A percentile compares a stretch with the other conserved stretches of the same genome.
phyloP scores from a whole-genome alignment of 1,139 yeast species.

The Geotrichum siamense region DNA sequence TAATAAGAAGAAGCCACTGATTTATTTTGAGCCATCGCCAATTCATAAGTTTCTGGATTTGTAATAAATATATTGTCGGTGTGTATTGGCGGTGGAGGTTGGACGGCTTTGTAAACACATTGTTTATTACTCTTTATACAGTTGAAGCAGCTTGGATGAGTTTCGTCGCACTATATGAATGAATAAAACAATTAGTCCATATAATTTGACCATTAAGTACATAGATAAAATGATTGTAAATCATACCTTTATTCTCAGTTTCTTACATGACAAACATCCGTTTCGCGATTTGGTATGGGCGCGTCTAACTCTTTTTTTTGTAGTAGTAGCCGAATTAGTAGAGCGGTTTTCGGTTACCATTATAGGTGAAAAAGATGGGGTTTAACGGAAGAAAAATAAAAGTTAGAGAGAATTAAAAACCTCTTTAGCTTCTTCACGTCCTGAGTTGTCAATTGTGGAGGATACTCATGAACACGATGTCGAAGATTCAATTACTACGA shows the following conservation, averaged over 20 bases:
- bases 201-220: neutral
- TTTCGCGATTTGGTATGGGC: constrained; percentile 17
- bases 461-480: no score
- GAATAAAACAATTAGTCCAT: neutral
- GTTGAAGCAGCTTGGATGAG: constrained; percentile 13
- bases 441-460: no score
- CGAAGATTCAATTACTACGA: no score
- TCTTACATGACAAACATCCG: constrained; percentile 17
- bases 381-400: no score
- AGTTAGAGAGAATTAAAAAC: no score
- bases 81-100: constrained; percentile 12
- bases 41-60: constrained; percentile 13
- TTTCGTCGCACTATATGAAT: constrained; percentile 17
- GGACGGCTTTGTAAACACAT: constrained; percentile 14
- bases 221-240: neutral
- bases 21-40: constrained; percentile 11
- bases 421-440: no score
- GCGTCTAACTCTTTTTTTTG: constrained; percentile 13
- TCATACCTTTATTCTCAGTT: constrained; percentile 15
- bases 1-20: constrained; percentile 9
- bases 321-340: no score
- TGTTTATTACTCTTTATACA: constrained; percentile 12
- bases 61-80: constrained; percentile 14
- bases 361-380: no score
- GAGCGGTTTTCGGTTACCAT: no score